Conservation (phyloP, 495 filamentous ascomycete species). For the Neurospora sp. region DNA sequence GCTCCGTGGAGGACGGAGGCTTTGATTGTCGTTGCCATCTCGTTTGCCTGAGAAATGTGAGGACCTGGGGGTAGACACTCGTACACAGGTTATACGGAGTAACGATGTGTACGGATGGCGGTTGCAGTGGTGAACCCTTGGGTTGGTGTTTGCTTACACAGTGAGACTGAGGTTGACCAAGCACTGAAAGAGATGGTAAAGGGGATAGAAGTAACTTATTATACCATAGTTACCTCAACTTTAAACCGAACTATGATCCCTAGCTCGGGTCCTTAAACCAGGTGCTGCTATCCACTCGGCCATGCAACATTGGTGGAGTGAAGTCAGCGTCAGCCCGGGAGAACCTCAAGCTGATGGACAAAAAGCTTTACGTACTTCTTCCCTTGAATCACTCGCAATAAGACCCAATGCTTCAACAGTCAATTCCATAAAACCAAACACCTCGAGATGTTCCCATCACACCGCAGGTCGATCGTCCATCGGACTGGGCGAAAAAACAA, state of each 20-base stretch:
- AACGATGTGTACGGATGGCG: background rate
- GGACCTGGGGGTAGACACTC: background rate
- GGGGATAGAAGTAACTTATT: background rate
- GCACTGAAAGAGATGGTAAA: background rate
- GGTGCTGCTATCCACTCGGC: background rate
- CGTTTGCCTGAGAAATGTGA: background rate
- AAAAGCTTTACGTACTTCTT: background rate
- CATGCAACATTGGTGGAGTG: background rate
- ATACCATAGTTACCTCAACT: background rate
- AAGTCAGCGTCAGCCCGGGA: background rate
- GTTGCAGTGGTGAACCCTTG: background rate
- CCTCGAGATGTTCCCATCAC: background rate
- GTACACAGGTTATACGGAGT: background rate
- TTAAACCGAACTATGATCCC: too few species aligned
- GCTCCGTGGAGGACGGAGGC: constrained; percentile 63
- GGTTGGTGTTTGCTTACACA: background rate
- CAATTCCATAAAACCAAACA: background rate
- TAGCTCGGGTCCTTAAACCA: background rate
- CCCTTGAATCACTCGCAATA: too few species aligned
- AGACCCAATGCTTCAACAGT: background rate
- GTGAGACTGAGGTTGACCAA: background rate
- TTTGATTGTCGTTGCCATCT: constrained; percentile 26
- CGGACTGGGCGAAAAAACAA: too few species aligned
- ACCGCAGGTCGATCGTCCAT: too few species aligned
- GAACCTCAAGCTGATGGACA: background rate